Evolutionary conservation across 768 basidiomycete species (phyloP).

Genomic region (Russula virescens): DNA sequence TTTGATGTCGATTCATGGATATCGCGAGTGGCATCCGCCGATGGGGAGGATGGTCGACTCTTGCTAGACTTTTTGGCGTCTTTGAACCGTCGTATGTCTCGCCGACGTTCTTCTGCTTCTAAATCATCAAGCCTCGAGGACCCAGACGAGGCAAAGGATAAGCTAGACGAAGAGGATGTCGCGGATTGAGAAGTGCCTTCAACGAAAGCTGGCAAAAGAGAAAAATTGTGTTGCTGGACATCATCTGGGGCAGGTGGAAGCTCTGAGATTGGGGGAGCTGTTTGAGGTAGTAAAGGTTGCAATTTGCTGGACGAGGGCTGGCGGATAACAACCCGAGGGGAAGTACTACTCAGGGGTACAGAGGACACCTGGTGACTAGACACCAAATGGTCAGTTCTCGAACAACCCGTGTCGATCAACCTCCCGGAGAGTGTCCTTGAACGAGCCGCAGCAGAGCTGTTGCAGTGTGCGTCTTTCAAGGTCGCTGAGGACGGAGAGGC

Average conservation of each 20-base stretch:
- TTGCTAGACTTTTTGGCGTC: conserved; percentile 10
- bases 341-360: conserved; percentile 1
- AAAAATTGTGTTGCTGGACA: conserved; percentile 1
- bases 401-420: conserved; percentile 13
- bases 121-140: conserved; percentile 13
- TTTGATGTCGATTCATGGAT: neutral
- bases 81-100: conserved; percentile 12
- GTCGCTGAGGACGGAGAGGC: conserved; percentile 23
- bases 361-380: conserved; percentile 1
- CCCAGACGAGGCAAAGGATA: conserved; percentile 23
- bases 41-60: conserved; percentile 15
- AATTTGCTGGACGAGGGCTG: conserved; percentile 20
- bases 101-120: neutral
- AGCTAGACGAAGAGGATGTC: conserved; percentile 19
- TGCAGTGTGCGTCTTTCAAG: conserved; percentile 6
- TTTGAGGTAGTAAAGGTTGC: conserved; percentile 12
- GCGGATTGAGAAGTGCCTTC: conserved; percentile 10
- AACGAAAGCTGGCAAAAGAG: conserved; percentile 18
- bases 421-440: conserved; percentile 19
- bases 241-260: conserved; percentile 18
- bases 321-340: conserved; percentile 19
- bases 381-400: neutral
- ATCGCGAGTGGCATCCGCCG: conserved; percentile 4
- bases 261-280: conserved; percentile 8
- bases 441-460: neutral